Evolutionary conservation across 305 asterid species (phyloP).

Genomic region (Solanum hybrid): DNA sequence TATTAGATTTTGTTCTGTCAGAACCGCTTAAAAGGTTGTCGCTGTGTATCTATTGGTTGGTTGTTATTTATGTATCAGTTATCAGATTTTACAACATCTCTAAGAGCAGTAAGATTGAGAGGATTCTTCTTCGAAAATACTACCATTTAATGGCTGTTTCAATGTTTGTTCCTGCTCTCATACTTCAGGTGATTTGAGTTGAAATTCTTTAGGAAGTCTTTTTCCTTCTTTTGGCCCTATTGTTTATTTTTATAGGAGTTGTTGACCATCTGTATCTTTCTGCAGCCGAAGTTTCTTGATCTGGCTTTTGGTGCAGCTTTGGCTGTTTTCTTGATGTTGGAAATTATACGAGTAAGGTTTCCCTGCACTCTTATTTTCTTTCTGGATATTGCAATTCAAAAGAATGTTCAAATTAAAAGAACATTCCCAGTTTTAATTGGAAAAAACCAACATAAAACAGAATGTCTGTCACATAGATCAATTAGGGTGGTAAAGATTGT

Average conservation of each 20-base stretch:
- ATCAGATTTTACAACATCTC: constrained; percentile 67
- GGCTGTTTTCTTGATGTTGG: constrained; percentile 75
- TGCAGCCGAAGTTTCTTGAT: constrained; percentile 86
- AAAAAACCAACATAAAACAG: not conserved
- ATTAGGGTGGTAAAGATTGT: not conserved
- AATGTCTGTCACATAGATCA: not conserved
- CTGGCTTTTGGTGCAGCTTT: constrained; percentile 96
- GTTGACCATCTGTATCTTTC: constrained; percentile 18
- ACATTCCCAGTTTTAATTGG: not conserved
- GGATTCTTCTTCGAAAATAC: constrained; percentile 97
- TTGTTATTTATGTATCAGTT: constrained; percentile 61
- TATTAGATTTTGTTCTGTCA: constrained; percentile 61
- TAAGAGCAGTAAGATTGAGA: constrained; percentile 68
- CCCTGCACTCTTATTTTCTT: not conserved
- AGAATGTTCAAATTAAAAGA: not conserved
- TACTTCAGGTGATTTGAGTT: constrained; percentile 63
- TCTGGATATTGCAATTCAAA: not conserved
- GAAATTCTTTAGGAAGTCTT: not conserved
- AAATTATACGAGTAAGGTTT: constrained; percentile 78
- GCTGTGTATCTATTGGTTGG: constrained; percentile 75
- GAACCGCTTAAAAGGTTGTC: constrained; percentile 72
- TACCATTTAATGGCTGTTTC: constrained; percentile 92
- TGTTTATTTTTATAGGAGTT: constrained; percentile 1
- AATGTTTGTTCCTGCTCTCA: constrained; percentile 92
- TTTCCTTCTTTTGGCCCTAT: constrained; percentile 7